Base-by-base conservation (phyloP, 2,329 filamentous ascomycete species). In the Botrytis fabae region DNA sequence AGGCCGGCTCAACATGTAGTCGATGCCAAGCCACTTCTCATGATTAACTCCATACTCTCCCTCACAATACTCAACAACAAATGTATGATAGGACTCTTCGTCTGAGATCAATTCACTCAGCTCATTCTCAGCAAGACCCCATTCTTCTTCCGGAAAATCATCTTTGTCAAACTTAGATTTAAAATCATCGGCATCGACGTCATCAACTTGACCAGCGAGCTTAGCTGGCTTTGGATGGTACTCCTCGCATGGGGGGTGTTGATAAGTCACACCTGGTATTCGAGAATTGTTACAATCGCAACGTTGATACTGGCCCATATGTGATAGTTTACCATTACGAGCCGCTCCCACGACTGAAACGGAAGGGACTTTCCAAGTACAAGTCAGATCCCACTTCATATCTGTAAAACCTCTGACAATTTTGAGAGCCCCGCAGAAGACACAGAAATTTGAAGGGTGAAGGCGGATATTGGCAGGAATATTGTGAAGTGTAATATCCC, bases 131-230 rank as follows among this genome's bases (percentile, higher is more conserved):
- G 25, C 1, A 18, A 69, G 65, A 57, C 48, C 18, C 65, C 65
- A 69, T 40, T 57, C 25, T 42, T 32, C 38, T n/a, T 69, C 38
- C 12, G 35, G 35, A 38, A 69, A 69, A 32, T 69, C 65, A 28
- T 69, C 65, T 5, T 70, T 18, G 32, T 22, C 57, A 3, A 38
- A 3, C n/a, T 48, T 59, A 25, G 25, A 28, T 16, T 4, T 9
- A 42, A 12, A 14, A 22, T 32, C 38, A 32, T 25, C 66, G 22
- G 16, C 22, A 32, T 51, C 2, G 16, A 16, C n/a, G 16, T 44
- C 22, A 32, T n/a, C 16, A 25, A 16, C 38, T 44, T 42, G 35
- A 32, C 22, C 16, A 16, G 48, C 18, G 20, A 32, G 18, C 10
- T 42, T n/a, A 10, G 18, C 25, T 32, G 35, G 9, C 10, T 40